Conservation (phyloP, 805 yeast species). For the Candida methanosorbosa region DNA sequence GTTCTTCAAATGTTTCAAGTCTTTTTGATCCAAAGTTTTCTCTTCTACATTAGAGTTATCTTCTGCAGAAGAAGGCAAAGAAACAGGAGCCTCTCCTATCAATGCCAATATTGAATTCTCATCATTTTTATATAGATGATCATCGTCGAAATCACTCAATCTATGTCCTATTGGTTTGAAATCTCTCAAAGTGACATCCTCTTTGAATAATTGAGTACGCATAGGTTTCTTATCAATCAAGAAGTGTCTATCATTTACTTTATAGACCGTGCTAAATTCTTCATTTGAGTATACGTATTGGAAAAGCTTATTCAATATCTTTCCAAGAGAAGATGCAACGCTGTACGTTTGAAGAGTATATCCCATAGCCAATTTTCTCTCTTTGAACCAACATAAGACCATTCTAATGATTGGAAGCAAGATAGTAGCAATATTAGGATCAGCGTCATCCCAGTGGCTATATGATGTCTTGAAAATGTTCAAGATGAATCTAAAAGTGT, state of each 20-base stretch:
- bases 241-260: too few relatives aligned
- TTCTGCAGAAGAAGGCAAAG: not conserved
- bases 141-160: conserved; percentile 56
- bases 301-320: conserved; percentile 10
- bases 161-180: conserved; percentile 45
- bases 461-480: conserved; percentile 18
- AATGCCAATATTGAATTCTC: conserved; percentile 21
- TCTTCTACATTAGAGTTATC: too few relatives aligned
- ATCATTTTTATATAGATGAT: conserved; percentile 28
- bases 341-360: conserved; percentile 16
- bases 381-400: conserved; percentile 48
- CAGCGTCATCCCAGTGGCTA: not conserved
- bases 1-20: conserved; percentile 24
- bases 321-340: conserved; percentile 11
- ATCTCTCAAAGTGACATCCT: conserved; percentile 57
- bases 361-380: conserved; percentile 31
- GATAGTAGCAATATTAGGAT: conserved; percentile 14
- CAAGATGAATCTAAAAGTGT: conserved; percentile 31
- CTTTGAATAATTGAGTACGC: conserved; percentile 48
- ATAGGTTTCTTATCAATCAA: conserved; percentile 30
- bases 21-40: conserved; percentile 12
- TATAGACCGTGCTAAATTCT: conserved; percentile 6
- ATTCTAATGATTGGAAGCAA: conserved; percentile 37
- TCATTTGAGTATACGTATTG: not conserved
- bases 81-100: conserved; percentile 23